Percentiles rank a stretch among this genome's conserved stretches.
These are phyloP conservation scores for Neonothopanus nambi DNA, from an alignment of 1,284 basidiomycete genomes.

Conservation along the genomic window DNA sequence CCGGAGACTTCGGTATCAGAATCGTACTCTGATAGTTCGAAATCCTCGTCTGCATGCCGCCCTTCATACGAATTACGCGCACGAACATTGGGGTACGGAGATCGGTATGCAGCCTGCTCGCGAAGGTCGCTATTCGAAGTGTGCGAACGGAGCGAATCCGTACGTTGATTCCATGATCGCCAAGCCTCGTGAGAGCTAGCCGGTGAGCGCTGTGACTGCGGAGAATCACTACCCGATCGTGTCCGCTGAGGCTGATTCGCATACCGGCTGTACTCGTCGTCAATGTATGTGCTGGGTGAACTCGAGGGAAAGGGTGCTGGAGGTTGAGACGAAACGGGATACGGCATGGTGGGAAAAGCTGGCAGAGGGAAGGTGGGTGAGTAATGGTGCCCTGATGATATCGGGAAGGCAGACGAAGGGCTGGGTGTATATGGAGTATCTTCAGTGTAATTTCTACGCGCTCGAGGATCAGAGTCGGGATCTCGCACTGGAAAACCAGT, in stretches of 20 bases:
- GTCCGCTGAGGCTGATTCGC: background rate
- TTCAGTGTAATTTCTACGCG: conserved; percentile 1
- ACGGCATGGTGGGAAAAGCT: too few relatives aligned
- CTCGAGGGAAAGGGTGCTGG: background rate
- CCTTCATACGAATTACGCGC: background rate
- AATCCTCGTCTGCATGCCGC: background rate
- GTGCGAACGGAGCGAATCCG: background rate
- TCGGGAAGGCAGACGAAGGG: background rate
- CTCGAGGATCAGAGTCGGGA: background rate
- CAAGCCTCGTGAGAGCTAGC: conserved; percentile 6
- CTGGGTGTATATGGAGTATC: background rate
- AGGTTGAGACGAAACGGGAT: background rate
- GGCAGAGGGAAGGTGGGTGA: background rate
- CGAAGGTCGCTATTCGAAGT: conserved; percentile 1
- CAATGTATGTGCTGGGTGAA: background rate
- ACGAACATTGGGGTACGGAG: too few relatives aligned
- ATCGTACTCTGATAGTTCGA: background rate
- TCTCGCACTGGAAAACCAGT: background rate
- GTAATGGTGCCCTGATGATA: conserved; percentile 1
- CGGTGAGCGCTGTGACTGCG: conserved; percentile 2
- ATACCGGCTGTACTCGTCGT: background rate
- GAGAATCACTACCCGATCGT: conserved; percentile 1
- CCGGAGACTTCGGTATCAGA: background rate
- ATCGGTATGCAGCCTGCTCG: background rate
- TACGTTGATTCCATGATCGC: conserved; percentile 11